Conservation (phyloP, 441 rosid genomes). For the Omphalea diandra region DNA sequence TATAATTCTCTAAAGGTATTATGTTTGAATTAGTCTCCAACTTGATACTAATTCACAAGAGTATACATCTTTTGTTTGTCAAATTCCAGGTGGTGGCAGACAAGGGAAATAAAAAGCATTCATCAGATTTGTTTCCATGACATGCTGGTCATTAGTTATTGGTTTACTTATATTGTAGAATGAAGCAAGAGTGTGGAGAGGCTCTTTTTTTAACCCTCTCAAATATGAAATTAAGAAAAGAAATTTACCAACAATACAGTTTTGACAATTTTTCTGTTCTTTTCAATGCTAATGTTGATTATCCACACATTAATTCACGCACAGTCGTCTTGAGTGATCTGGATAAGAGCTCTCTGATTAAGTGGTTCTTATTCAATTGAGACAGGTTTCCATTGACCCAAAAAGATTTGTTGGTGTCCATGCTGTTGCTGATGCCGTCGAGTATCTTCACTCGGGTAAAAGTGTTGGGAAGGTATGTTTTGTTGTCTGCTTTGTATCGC, state of each 20-base stretch:
- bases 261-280: too few relatives aligned
- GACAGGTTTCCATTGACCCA: conserved; percentile 73
- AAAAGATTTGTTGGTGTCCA: conserved; percentile 67
- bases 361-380: conserved; percentile 1
- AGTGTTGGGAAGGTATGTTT: conserved; percentile 85
- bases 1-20: too few relatives aligned
- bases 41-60: neutral
- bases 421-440: conserved; percentile 87
- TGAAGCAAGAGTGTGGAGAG: too few relatives aligned
- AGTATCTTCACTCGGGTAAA: conserved; percentile 93
- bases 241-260: too few relatives aligned
- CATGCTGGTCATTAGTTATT: too few relatives aligned
- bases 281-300: neutral
- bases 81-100: neutral
- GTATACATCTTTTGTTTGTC: neutral
- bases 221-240: too few relatives aligned
- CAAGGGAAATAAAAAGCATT: neutral
- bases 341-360: neutral
- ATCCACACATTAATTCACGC: neutral
- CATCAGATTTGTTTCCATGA: too few relatives aligned
- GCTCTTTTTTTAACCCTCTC: too few relatives aligned
- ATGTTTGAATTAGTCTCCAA: neutral
- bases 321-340: neutral
- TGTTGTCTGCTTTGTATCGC: neutral
- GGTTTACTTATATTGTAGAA: too few relatives aligned